Conservation (phyloP, 148 eudicot genomes). For the Fallopia convolvulus region DNA sequence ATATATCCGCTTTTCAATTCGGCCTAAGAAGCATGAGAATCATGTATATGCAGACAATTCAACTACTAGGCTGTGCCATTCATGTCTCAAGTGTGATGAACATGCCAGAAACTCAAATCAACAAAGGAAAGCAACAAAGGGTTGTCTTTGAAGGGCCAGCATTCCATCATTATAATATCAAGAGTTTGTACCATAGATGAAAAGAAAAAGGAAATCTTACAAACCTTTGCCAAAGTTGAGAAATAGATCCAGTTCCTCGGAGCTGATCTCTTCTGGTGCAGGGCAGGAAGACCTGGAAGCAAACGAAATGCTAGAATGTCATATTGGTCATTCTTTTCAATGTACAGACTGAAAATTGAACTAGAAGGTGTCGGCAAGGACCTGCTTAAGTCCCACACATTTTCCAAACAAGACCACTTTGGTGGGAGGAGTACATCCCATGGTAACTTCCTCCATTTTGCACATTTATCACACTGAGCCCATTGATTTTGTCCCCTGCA, state of each 20-base stretch:
- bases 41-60: neutral
- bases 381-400: conserved; percentile 81
- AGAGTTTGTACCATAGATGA: conserved; percentile 2
- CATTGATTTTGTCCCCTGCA: conserved; percentile 80
- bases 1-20: neutral
- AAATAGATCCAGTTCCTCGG: conserved; percentile 45
- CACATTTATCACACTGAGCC: conserved; percentile 88
- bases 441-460: conserved; percentile 82
- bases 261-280: conserved; percentile 50
- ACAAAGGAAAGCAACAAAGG: neutral
- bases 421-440: conserved; percentile 65
- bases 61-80: neutral
- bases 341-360: neutral
- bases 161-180: neutral
- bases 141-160: neutral
- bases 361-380: conserved; percentile 11
- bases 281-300: conserved; percentile 63
- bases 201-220: conserved; percentile 16
- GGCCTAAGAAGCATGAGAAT: neutral
- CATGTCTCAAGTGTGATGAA: neutral
- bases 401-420: conserved; percentile 76
- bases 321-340: neutral
- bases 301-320: conserved; percentile 1
- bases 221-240: conserved; percentile 47
- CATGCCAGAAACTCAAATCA: neutral